phyloP scores from a whole-genome alignment of 2,329 filamentous ascomycete species.

The Exophiala spinifera region DNA sequence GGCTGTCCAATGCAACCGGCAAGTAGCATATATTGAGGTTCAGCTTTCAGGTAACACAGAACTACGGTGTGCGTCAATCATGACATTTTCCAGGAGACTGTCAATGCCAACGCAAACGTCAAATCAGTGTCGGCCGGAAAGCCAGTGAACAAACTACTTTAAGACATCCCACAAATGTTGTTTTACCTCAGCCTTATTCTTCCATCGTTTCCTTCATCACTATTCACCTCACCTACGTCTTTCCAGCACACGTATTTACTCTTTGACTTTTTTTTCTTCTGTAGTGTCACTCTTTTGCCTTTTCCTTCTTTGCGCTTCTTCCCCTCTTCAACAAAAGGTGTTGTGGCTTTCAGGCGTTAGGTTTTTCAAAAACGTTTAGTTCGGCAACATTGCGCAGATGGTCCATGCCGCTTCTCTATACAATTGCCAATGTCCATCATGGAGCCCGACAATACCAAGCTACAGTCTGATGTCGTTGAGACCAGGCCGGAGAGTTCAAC shows the following conservation, averaged over 20 bases:
- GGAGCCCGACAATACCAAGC: slow-evolving; percentile 15
- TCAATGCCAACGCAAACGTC: background rate
- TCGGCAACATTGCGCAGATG: background rate
- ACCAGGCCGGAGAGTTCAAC: slow-evolving; percentile 5
- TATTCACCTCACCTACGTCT: background rate
- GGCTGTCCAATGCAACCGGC: too few species aligned
- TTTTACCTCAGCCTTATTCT: too few species aligned
- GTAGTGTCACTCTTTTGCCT: too few species aligned
- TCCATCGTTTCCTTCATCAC: too few species aligned
- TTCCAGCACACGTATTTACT: too few species aligned
- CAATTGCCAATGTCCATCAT: background rate
- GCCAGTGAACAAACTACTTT: background rate
- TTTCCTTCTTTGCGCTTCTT: too few species aligned
- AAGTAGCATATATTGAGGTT: background rate
- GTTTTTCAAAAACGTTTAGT: background rate
- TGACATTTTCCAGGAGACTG: too few species aligned
- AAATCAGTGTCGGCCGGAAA: background rate
- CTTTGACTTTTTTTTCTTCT: too few species aligned
- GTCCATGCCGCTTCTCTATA: background rate
- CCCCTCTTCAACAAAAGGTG: too few species aligned
- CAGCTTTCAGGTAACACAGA: too few species aligned
- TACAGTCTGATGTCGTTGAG: slow-evolving; percentile 6
- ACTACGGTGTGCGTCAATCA: too few species aligned
- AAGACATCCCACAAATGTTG: background rate
- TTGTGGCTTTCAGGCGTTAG: too few species aligned